Evolutionary conservation across 2,329 filamentous ascomycete species (phyloP), one percentile per base, ranked within the genome.

Genomic region (Lachnellula arida): DNA sequence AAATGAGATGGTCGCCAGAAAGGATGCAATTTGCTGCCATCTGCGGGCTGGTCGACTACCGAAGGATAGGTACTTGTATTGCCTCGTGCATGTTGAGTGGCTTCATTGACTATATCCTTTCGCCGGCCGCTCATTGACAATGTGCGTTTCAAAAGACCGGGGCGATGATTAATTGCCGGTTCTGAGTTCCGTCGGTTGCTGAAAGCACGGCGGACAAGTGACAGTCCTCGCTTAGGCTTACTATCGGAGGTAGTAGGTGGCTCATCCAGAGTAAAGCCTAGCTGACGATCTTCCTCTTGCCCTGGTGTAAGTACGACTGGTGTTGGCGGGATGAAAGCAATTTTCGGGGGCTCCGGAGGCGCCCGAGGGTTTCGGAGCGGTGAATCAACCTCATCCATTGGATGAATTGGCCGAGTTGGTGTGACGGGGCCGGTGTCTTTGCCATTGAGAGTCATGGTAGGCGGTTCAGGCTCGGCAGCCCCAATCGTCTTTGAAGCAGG

Each of bases 311-410:
- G 65, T 2, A 79, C 82, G 2, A 81, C 84, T 3, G 83, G 82
- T 0, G 82, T 86, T 25, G 83, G 82, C 0, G 82, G 82, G 35
- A 83, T 86, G 57, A 86, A 82, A 54, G 82, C 78, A 62, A 86
- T 78, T 1, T 70, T 72, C n/a, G 80, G 79, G 6, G 78, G 81
- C 59, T 76, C 72, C 19, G 82, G 82, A 5, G 82, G 81, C n/a
- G 74, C 75, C 47, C 82, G 78, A 14, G 83, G 83, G 60, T 87
- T 86, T 53, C 81, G 75, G 35, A 86, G 72, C 7, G 83, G 83
- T 14, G 82, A 86, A 63, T 86, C 81, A 22, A 84, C 75, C 51
- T 82, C 77, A 37, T 81, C 75, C 60, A 80, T 73, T 0, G 75
- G 74, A 54, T 78, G 75, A 22, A 40, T 44, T 42, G 74, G 74